These are phyloP conservation scores for Bryoerythrophyllum caledonicum DNA, from an alignment of 225 moss, liverwort and hornwort genomes.

Conservation along the genomic window DNA sequence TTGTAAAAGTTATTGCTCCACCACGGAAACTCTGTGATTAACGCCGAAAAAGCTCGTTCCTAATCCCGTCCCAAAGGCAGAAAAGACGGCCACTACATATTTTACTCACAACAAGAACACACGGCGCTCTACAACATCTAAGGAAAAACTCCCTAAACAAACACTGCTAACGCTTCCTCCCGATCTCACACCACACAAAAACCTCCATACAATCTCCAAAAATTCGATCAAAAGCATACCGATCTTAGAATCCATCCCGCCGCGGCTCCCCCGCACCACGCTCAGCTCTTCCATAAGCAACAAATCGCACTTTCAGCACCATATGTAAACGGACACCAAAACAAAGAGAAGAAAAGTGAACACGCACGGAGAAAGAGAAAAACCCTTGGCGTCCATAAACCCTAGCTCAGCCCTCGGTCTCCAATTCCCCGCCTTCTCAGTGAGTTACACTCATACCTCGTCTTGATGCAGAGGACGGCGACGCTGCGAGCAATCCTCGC, in stretches of 20 bases:
- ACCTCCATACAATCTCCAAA: background rate
- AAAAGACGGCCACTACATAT: background rate
- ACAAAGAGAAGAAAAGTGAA: background rate
- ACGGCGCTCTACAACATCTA: background rate
- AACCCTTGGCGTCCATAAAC: background rate
- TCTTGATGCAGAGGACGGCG: background rate
- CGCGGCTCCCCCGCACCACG: background rate
- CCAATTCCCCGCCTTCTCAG: background rate
- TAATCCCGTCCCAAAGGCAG: background rate
- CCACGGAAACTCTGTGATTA: no score
- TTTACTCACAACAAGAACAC: background rate
- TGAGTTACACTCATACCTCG: constrained; percentile 5
- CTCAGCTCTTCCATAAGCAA: constrained; percentile 26
- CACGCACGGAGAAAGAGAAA: no score
- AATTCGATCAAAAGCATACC: background rate
- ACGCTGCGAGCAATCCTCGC: background rate
- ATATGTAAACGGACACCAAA: background rate
- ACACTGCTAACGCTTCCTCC: background rate
- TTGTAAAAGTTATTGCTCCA: no score
- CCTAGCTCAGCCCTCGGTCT: background rate
- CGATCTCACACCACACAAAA: no score
- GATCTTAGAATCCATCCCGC: constrained; percentile 24
- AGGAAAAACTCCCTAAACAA: background rate
- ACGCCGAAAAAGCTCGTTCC: background rate
- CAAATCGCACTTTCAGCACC: constrained; percentile 17